These are phyloP conservation scores for Pseudoneurospora amorphoporcata DNA, from an alignment of 495 filamentous ascomycete genomes.

Conservation along the genomic window DNA sequence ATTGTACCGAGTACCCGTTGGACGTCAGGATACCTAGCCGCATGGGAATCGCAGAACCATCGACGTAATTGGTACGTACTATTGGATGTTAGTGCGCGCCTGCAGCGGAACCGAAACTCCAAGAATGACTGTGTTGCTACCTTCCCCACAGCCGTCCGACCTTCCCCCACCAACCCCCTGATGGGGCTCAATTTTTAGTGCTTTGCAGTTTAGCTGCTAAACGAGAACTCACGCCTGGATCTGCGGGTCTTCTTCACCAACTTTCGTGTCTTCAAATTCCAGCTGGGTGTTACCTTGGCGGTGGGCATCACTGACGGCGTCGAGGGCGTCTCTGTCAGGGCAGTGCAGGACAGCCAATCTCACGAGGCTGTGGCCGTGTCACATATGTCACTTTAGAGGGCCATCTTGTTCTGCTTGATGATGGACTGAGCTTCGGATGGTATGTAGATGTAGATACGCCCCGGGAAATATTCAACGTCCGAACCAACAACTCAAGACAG, in stretches of 20 bases:
- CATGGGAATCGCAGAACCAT: not conserved
- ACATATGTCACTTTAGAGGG: not conserved
- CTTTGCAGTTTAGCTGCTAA: not conserved
- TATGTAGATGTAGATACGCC: not conserved
- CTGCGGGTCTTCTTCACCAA: not conserved
- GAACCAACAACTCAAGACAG: not conserved
- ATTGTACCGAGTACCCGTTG: not conserved
- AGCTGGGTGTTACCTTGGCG: not conserved
- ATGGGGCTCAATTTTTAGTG: not conserved
- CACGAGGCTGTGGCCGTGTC: not conserved
- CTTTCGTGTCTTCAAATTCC: not conserved
- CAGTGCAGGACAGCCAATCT: not conserved
- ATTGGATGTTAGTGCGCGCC: not conserved
- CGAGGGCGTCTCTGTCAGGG: not conserved
- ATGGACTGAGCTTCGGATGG: not conserved
- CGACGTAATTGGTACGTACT: not conserved
- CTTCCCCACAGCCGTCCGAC: not conserved
- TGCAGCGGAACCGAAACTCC: not conserved
- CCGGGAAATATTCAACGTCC: not conserved
- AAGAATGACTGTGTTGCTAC: not conserved
- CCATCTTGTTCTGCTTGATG: not conserved
- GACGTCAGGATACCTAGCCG: not conserved
- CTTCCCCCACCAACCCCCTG: not conserved
- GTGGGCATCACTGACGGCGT: not conserved
- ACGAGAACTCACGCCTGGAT: not conserved